These are phyloP conservation scores for Flaveria bidentis DNA, from an alignment of 129 eudicot species.

Conservation along the genomic window DNA sequence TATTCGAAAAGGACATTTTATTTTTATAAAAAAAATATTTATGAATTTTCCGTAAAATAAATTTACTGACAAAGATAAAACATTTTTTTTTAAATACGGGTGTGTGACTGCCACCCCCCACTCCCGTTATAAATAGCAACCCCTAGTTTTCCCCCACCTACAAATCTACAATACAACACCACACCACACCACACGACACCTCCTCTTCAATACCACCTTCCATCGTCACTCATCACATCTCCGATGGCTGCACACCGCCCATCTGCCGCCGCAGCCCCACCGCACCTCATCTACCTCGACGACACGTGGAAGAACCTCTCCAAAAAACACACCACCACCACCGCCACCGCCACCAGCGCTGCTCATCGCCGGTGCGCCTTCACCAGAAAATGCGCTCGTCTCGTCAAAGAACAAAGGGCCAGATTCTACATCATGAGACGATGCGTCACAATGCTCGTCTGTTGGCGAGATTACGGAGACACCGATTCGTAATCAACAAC, in stretches of 20 bases:
- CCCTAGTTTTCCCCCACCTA: conserved; percentile 24
- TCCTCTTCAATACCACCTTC: neutral
- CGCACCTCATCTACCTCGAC: conserved; percentile 44
- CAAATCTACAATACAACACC: neutral
- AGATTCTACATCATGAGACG: conserved; percentile 78
- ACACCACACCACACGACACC: neutral
- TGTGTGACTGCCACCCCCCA: conserved; percentile 30
- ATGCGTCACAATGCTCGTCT: conserved; percentile 76
- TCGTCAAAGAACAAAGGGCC: conserved; percentile 81
- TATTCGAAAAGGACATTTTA: no score
- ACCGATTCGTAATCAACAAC: conserved; percentile 47
- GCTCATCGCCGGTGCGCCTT: conserved; percentile 60
- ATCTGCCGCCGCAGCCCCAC: conserved; percentile 13
- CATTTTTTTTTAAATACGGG: no score
- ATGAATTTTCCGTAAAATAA: no score
- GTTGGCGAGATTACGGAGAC: conserved; percentile 65
- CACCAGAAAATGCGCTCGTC: conserved; percentile 62
- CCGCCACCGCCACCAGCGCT: neutral
- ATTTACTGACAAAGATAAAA: no score
- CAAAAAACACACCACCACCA: conserved; percentile 47
- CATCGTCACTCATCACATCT: neutral
- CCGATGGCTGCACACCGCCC: neutral
- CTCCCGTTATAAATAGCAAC: conserved; percentile 48
- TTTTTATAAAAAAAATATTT: no score
- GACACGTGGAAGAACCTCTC: conserved; percentile 67